phyloP scores from a whole-genome alignment of 306 rosid species.

The Trichosanthes cucumerina region DNA sequence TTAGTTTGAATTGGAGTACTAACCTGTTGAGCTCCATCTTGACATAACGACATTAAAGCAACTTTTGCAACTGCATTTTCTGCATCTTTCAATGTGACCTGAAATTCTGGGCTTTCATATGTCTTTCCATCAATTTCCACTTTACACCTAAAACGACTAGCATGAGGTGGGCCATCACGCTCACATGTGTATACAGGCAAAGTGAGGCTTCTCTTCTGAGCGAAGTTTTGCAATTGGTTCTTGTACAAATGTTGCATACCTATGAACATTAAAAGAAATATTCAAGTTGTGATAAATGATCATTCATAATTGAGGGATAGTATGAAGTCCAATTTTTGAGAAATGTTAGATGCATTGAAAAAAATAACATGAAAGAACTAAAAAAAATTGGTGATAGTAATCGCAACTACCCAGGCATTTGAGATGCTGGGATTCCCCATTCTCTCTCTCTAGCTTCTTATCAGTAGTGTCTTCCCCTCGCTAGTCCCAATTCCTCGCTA shows the following conservation, averaged over 20 bases:
- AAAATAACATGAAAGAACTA: neutral
- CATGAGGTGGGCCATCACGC: slow-evolving; percentile 83
- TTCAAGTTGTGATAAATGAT: neutral
- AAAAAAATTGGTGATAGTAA: neutral
- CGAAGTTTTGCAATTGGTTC: slow-evolving; percentile 51
- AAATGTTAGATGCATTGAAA: neutral
- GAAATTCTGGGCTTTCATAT: slow-evolving; percentile 42
- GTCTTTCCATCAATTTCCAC: slow-evolving; percentile 56
- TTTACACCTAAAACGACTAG: slow-evolving; percentile 48
- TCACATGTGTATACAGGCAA: slow-evolving; percentile 57
- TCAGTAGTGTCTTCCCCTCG: neutral
- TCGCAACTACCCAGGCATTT: neutral
- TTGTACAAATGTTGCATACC: slow-evolving; percentile 49
- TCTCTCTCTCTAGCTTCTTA: neutral
- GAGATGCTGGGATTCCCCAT: neutral
- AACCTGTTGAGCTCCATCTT: slow-evolving; percentile 47
- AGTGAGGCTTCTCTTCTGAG: slow-evolving; percentile 44
- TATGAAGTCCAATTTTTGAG: neutral
- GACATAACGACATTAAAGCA: slow-evolving; percentile 50
- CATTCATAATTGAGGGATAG: neutral
- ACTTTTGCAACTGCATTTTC: slow-evolving; percentile 78
- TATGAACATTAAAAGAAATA: slow-evolving; percentile 14
- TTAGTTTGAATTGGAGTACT: slow-evolving; percentile 19
- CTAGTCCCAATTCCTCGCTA: neutral
- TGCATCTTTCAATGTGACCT: slow-evolving; percentile 61